Conservation (phyloP, 2,329 filamentous ascomycete genomes). For the Fusarium sarcochroum region DNA sequence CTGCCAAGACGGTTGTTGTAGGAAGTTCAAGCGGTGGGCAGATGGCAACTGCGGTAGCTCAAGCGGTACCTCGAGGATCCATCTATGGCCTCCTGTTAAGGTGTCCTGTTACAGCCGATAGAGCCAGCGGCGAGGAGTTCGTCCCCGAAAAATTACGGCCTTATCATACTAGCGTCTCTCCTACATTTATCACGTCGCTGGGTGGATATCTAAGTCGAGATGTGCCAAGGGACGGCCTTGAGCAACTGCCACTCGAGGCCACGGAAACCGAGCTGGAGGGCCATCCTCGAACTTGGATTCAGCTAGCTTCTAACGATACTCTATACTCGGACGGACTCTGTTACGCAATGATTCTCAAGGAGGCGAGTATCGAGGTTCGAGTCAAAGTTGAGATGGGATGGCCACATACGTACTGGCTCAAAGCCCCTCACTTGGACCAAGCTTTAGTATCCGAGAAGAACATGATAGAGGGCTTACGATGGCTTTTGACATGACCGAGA, state of each 20-base stretch:
- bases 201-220: slow-evolving; percentile 52
- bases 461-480: slow-evolving; percentile 59
- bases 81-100: slow-evolving; percentile 61
- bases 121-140: slow-evolving; percentile 54
- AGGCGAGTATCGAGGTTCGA: slow-evolving; percentile 57
- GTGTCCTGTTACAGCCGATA: slow-evolving; percentile 64
- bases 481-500: slow-evolving; percentile 51
- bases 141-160: slow-evolving; percentile 55
- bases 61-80: slow-evolving; percentile 45
- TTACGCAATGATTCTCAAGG: slow-evolving; percentile 60
- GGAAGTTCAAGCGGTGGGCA: slow-evolving; percentile 66
- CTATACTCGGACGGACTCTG: slow-evolving; percentile 67
- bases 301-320: slow-evolving; percentile 65
- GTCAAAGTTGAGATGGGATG: slow-evolving; percentile 61
- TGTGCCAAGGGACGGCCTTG: slow-evolving; percentile 58
- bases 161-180: slow-evolving; percentile 58
- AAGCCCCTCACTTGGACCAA: slow-evolving; percentile 57
- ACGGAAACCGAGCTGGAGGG: slow-evolving; percentile 47
- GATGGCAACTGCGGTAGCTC: slow-evolving; percentile 61
- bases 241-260: slow-evolving; percentile 59
- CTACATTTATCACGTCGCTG: slow-evolving; percentile 56
- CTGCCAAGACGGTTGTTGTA: slow-evolving; percentile 52
- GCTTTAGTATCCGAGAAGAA: slow-evolving; percentile 59
- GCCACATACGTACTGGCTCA: slow-evolving; percentile 68
- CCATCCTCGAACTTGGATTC: slow-evolving; percentile 62